These are phyloP conservation scores for Hibiscus syriacus DNA, from an alignment of 345 rosid species.

Conservation along the genomic window DNA sequence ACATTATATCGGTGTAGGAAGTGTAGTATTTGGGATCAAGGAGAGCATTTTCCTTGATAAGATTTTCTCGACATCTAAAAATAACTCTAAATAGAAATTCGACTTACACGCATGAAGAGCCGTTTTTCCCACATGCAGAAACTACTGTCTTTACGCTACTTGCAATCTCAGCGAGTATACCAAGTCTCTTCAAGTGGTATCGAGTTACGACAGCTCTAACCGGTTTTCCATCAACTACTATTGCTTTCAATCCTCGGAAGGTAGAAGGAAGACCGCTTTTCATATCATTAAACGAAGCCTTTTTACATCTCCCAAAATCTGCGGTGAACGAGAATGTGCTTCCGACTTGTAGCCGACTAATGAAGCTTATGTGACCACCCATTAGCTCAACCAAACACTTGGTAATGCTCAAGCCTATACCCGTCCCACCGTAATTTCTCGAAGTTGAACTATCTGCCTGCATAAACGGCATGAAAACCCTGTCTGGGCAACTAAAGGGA, in stretches of 20 bases:
- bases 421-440: slow-evolving; percentile 86
- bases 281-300: slow-evolving; percentile 18
- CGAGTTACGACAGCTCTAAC: slow-evolving; percentile 85
- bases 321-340: slow-evolving; percentile 87
- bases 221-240: slow-evolving; percentile 75
- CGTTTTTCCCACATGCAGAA: slow-evolving; percentile 35
- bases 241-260: slow-evolving; percentile 71
- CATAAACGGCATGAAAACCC: slow-evolving; percentile 92
- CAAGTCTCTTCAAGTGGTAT: slow-evolving; percentile 88
- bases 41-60: too few species aligned
- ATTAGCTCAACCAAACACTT: slow-evolving; percentile 90
- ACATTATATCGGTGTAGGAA: background rate
- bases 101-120: slow-evolving; percentile 50
- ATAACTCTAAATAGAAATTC: background rate
- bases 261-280: slow-evolving; percentile 60
- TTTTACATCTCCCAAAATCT: slow-evolving; percentile 45
- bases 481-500: slow-evolving; percentile 86
- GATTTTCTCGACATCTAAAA: too few species aligned
- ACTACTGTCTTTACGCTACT: slow-evolving; percentile 35
- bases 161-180: slow-evolving; percentile 58
- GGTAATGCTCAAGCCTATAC: slow-evolving; percentile 94
- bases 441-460: slow-evolving; percentile 99
- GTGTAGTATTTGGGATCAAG: background rate
- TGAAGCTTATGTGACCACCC: slow-evolving; percentile 79
- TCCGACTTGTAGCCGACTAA: slow-evolving; percentile 74